Evolutionary conservation across 164 flowering plant species (phyloP).

Genomic region (Euptelea pleiosperma): DNA sequence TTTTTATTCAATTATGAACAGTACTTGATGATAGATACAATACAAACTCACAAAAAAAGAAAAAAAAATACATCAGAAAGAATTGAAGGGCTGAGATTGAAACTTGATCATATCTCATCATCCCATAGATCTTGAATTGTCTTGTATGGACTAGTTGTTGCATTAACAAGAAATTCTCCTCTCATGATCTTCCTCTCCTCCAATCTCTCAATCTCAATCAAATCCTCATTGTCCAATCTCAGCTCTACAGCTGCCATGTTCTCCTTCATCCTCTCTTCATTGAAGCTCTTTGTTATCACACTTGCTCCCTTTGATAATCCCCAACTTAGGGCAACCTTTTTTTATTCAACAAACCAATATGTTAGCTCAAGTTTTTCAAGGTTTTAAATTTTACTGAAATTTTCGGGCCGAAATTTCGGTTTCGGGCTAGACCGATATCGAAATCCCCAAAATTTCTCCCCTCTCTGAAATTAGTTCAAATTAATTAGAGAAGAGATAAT

Average conservation of each 20-base stretch:
- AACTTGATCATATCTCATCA: slow-evolving; percentile 55
- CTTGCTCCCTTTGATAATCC: slow-evolving; percentile 66
- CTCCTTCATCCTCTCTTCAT: slow-evolving; percentile 53
- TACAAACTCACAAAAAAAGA: too few species aligned
- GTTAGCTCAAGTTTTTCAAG: too few species aligned
- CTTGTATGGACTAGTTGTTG: slow-evolving; percentile 68
- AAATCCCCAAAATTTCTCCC: too few species aligned
- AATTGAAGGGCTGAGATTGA: too few species aligned
- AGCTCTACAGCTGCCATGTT: slow-evolving; percentile 50
- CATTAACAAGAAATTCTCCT: slow-evolving; percentile 56
- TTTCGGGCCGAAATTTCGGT: too few species aligned
- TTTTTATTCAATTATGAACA: too few species aligned
- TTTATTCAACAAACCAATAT: neutral
- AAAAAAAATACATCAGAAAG: neutral
- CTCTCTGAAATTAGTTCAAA: too few species aligned
- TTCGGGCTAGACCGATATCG: too few species aligned
- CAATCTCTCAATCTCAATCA: slow-evolving; percentile 44
- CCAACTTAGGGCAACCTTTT: slow-evolving; percentile 72
- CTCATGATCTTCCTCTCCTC: slow-evolving; percentile 72
- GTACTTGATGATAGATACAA: too few species aligned
- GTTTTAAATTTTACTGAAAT: too few species aligned
- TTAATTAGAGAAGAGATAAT: too few species aligned
- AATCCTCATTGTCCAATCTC: slow-evolving; percentile 49
- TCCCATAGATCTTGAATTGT: slow-evolving; percentile 69
- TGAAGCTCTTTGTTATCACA: slow-evolving; percentile 71